Evolutionary conservation across 2,329 filamentous ascomycete genomes (phyloP), one percentile per base, ranked within the genome.

Genomic region (Trichoderma afroharzianum): DNA sequence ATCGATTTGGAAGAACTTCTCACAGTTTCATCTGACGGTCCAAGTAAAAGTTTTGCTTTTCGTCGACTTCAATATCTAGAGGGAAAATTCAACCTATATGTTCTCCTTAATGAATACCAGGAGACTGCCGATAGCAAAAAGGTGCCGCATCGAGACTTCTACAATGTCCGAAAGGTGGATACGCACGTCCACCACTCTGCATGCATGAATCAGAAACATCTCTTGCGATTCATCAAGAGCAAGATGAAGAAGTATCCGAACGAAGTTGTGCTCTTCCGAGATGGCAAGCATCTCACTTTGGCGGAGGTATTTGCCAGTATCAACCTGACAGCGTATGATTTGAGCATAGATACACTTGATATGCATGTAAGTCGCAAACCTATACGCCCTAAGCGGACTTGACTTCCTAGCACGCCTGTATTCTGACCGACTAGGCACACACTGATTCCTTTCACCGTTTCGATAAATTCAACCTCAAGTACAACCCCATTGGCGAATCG

Each of bases 161-260:
- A 99, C 85, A 99, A 99, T 79, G 96, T 99, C 59, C 89, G 96
- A 79, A 99, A 99, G 81, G 96, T 99, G 64, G 96, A 99, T 79
- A 99, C 96, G 12, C 96, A 99, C 86, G 96, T 99, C 76, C 96
- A 99, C 80, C 96, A 99, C 81, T 99, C 96, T 18, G 96, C 96
- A 28, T 99, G 96, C 81, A 99, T 99, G 96, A 99, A 99, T 79
- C 96, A 99, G 82, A 99, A 99, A 83, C 96, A 99, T 87, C 84
- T 99, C 70, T 85, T 99, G 72, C 93, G 96, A 68, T 99, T 99
- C 82, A 99, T 99, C 85, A 99, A 99, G 83, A 97, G 94, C 82
- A 99, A 99, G 84, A 98, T 99, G 94, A 98, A 98, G 87, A 99
- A 97, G 82, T 96, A 89, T 24, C 94, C 95, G 0, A 93, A 98